Evolutionary conservation across 2,329 filamentous ascomycete species (phyloP).

Genomic region (Epichloe baconii): DNA sequence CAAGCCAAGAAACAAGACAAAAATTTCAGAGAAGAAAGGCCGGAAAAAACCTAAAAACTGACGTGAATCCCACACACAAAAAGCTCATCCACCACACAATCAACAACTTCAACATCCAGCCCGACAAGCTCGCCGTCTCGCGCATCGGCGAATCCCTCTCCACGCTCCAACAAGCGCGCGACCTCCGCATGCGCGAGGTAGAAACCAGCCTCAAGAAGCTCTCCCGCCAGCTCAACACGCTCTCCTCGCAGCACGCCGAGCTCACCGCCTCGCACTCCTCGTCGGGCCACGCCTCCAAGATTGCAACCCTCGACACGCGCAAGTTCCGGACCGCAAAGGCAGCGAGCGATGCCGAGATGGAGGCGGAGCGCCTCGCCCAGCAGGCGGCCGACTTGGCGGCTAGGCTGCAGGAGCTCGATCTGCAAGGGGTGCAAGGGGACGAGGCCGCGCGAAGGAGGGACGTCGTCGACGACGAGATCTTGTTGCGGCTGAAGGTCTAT

Average conservation of each 20-base stretch:
- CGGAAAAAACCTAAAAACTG: neutral
- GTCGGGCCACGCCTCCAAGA: conserved; percentile 67
- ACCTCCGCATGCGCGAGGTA: conserved; percentile 59
- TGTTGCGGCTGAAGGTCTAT: conserved; percentile 79
- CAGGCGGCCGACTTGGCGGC: conserved; percentile 65
- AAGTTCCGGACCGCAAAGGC: conserved; percentile 94
- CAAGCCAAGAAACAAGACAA: conserved; percentile 18
- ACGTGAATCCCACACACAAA: neutral
- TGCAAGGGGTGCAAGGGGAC: conserved; percentile 70
- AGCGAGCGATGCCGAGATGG: conserved; percentile 78
- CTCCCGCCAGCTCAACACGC: conserved; percentile 60
- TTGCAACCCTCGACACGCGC: conserved; percentile 76
- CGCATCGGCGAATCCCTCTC: conserved; percentile 76
- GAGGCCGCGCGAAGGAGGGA: conserved; percentile 19
- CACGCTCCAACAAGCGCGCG: conserved; percentile 72
- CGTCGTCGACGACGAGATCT: conserved; percentile 48
- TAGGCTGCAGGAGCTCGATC: conserved; percentile 68
- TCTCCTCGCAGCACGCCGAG: conserved; percentile 65
- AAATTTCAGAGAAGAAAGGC: neutral
- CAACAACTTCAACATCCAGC: conserved; percentile 85
- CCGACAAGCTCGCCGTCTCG: conserved; percentile 71
- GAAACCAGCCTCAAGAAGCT: conserved; percentile 58
- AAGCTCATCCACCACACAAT: conserved; percentile 62
- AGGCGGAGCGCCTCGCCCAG: conserved; percentile 78
- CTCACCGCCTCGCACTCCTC: conserved; percentile 63